A percentile compares a stretch with the other conserved stretches of the same genome.
phyloP scores from a whole-genome alignment of 495 filamentous ascomycete species.

The Thozetella sp. region DNA sequence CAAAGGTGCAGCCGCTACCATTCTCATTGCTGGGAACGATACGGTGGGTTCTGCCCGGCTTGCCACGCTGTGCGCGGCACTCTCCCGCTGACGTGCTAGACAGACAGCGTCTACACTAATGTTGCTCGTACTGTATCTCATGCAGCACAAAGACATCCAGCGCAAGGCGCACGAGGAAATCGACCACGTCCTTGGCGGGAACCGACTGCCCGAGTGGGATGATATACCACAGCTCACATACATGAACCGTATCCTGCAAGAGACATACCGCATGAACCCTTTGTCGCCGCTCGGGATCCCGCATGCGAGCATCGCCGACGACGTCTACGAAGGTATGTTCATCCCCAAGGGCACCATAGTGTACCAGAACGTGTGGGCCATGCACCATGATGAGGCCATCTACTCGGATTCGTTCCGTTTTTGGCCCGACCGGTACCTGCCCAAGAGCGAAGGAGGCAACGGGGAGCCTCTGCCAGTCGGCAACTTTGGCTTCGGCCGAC shows the following conservation, averaged over 20 bases:
- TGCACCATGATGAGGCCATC: slow-evolving; percentile 38
- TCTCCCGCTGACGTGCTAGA: not conserved
- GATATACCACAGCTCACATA: slow-evolving; percentile 56
- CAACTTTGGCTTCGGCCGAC: slow-evolving; percentile 54
- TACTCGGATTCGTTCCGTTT: slow-evolving; percentile 42
- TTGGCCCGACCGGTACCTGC: slow-evolving; percentile 46
- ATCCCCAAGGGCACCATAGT: slow-evolving; percentile 49
- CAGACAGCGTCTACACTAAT: slow-evolving; percentile 39
- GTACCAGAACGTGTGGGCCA: slow-evolving; percentile 48
- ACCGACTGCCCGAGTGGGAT: slow-evolving; percentile 48
- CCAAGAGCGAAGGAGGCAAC: slow-evolving; percentile 40
- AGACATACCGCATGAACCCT: slow-evolving; percentile 64
- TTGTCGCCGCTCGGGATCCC: slow-evolving; percentile 62
- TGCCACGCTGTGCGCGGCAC: not conserved
- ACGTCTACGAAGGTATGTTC: slow-evolving; percentile 48
- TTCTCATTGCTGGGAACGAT: slow-evolving; percentile 52
- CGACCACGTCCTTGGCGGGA: slow-evolving; percentile 48
- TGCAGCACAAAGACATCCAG: slow-evolving; percentile 47
- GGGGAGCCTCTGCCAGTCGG: slow-evolving; percentile 51
- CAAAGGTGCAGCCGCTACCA: slow-evolving; percentile 48
- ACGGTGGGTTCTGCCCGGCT: slow-evolving; percentile 28
- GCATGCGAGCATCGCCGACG: slow-evolving; percentile 55
- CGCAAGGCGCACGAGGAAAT: slow-evolving; percentile 60
- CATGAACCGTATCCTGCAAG: slow-evolving; percentile 51
- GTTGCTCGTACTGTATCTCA: slow-evolving; percentile 40